phyloP scores from a whole-genome alignment of 1,139 yeast genomes.

The Geotrichum bryndzae region DNA sequence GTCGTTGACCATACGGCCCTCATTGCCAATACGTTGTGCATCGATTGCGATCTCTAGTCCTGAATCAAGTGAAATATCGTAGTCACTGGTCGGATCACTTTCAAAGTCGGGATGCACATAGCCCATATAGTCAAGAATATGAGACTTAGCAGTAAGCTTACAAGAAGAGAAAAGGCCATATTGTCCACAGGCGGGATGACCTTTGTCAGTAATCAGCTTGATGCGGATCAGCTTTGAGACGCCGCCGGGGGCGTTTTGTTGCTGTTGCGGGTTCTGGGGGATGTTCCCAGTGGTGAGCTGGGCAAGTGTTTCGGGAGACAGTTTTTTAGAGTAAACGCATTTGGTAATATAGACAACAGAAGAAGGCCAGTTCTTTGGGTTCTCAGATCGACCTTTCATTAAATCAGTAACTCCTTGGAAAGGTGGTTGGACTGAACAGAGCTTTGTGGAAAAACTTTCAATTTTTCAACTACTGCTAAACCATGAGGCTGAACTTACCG shows the following conservation, averaged over 20 bases:
- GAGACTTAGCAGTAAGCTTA: slow-evolving; percentile 24
- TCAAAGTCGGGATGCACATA: slow-evolving; percentile 26
- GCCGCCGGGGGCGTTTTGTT: not conserved
- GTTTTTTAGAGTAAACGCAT: slow-evolving; percentile 7
- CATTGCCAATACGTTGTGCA: slow-evolving; percentile 27
- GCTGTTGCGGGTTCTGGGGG: slow-evolving; percentile 11
- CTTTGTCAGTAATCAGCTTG: slow-evolving; percentile 22
- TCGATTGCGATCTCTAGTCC: slow-evolving; percentile 26
- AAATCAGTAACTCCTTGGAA: not conserved
- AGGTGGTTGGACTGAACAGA: not conserved
- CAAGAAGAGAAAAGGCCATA: slow-evolving; percentile 27
- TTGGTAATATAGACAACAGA: slow-evolving; percentile 3
- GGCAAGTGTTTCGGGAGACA: slow-evolving; percentile 2
- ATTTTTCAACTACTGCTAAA: too few species aligned
- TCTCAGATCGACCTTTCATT: not conserved
- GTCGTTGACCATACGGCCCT: slow-evolving; percentile 31
- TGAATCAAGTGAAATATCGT: slow-evolving; percentile 27
- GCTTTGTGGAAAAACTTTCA: too few species aligned
- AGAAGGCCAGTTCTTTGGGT: slow-evolving; percentile 17
- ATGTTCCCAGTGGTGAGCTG: not conserved
- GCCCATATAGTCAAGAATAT: slow-evolving; percentile 29
- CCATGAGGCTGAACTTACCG: not conserved
- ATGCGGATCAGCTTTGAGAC: slow-evolving; percentile 22
- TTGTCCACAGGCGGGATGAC: slow-evolving; percentile 30
- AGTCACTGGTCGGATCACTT: slow-evolving; percentile 26